Evolutionary conservation across 495 filamentous ascomycete genomes (phyloP), one percentile per base, ranked within the genome.

Genomic region (Tuber borchii): DNA sequence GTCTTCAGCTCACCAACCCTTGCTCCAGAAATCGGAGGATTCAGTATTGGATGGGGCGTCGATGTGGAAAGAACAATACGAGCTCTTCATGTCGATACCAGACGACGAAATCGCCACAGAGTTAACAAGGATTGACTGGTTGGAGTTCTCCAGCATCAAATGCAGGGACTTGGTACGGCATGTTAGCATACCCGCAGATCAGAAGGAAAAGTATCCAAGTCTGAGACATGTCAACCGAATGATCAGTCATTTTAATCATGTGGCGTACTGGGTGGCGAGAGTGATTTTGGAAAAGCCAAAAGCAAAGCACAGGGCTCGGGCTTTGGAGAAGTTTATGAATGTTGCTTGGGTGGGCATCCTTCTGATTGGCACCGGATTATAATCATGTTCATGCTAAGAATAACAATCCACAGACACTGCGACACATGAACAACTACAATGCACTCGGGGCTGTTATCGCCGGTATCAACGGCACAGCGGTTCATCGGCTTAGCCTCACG

Each of bases 381-480:
- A 65, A 34, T 34, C 31, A 16, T 65, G 31, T 65, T 65, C 51
- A 51, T 71, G 26, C 70, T 81, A 68, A 84, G 46, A 39, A 42
- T 51, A 20, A 42, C 8, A 51, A 72, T 71, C 26, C 46, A 45
- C 83, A 91, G 85, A 93, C 92, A 86, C 87, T 99, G 37, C 92
- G 95, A 61, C 90, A 93, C 79, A 86, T 95, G 76, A 99, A 99
- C 85, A 97, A 99, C 84, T 99, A 99, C 86, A 97, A 98, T 83
- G 90, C 93, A 0, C 88, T 99, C 34, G 95, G 94, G 22, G 95
- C 95, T 26, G 90, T 99, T 7, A 88, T 99, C 74, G 96, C 95
- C 10, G 95, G 94, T 37, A 93, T 98, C 83, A 94, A 97, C 83
- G 90, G 91, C 75, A 93, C 91, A 0, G 90, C 93, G 16, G 90